Evolutionary conservation across 352 stramenopile genomes (phyloP), one percentile per base, ranked within the genome.

Genomic region (Phytophthora gonapodyides): DNA sequence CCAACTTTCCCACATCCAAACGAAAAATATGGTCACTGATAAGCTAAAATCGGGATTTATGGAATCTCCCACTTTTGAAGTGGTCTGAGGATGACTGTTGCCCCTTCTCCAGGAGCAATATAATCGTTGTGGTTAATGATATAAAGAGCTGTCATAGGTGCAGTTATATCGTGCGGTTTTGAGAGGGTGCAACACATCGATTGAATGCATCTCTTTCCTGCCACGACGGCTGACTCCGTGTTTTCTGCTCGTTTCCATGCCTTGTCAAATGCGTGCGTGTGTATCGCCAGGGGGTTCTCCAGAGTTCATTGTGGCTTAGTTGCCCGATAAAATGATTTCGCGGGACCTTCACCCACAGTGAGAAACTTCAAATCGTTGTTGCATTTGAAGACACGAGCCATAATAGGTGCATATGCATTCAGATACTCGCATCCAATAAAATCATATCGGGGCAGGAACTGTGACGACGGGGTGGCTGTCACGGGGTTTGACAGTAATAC

Each of bases 301-400:
- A 49, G 24, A 13, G n/a, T 37, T 31, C 34, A 30, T 31, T 57
- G 38, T 9, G 15, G 11, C 17, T 57, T 57, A 9, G 50, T 57
- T 30, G 50, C 27, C 50, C 47, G 47, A 21, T 57, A 57, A 30
- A 57, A 57, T 49, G 50, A 36, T 27, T 57, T 57, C n/a, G 36
- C 38, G 5, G 27, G 27, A 0, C 37, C 19, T 56, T 56, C 45
- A 40, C 15, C 45, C 6, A 31, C 45, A 31, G 31, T 16, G 9
- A 53, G 45, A 53, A 53, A 53, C 16, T 53, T 53, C 13, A 53
- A n/a, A 21, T 53, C 45, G 16, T 42, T 27, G n/a, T 53, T 53
- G n/a, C 45, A 53, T 30, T 53, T 53, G 31, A 53, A 53, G 15
- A 31, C 19, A 7, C 16, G 30, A 31, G 45, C n/a, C 15, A 53